phyloP scores from a whole-genome alignment of 2,329 filamentous ascomycete genomes.

The Pestalotiopsis fici region DNA sequence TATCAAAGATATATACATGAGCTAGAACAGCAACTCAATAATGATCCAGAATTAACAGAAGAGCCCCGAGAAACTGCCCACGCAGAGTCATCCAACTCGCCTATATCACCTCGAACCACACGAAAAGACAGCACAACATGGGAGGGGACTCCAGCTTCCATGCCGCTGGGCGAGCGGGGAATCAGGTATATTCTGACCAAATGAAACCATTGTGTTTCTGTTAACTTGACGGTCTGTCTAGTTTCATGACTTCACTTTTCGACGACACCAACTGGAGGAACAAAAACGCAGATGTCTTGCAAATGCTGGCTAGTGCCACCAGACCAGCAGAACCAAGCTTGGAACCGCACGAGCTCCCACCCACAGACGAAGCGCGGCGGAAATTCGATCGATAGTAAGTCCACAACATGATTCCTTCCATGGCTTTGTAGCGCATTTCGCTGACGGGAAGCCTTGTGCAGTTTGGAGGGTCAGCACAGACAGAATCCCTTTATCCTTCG shows the following conservation, averaged over 20 bases:
- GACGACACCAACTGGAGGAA: conserved; percentile 16
- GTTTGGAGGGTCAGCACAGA: conserved; percentile 20
- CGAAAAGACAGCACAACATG: not conserved
- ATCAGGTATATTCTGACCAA: conserved; percentile 10
- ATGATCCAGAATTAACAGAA: not conserved
- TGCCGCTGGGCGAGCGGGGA: not conserved
- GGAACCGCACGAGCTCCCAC: conserved; percentile 11
- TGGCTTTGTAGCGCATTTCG: too few relatives aligned
- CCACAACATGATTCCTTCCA: not conserved
- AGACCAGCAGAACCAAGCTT: conserved; percentile 5
- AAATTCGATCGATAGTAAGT: conserved; percentile 18
- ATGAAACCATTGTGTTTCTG: too few relatives aligned
- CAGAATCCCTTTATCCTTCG: conserved; percentile 28
- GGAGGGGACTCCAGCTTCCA: not conserved
- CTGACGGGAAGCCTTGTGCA: not conserved
- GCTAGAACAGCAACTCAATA: conserved; percentile 24
- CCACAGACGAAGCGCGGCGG: conserved; percentile 7
- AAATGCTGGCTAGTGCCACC: conserved; percentile 9
- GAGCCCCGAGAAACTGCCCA: not conserved
- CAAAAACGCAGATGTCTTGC: conserved; percentile 13
- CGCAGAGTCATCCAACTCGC: not conserved
- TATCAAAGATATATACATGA: conserved; percentile 19
- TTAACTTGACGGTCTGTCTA: not conserved
- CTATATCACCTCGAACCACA: conserved; percentile 15
- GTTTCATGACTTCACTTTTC: conserved; percentile 12